Percentiles rank a stretch among this genome's conserved stretches.
Conservation (phyloP, 2,329 filamentous ascomycete genomes). For the Thermoascus crustaceus region DNA sequence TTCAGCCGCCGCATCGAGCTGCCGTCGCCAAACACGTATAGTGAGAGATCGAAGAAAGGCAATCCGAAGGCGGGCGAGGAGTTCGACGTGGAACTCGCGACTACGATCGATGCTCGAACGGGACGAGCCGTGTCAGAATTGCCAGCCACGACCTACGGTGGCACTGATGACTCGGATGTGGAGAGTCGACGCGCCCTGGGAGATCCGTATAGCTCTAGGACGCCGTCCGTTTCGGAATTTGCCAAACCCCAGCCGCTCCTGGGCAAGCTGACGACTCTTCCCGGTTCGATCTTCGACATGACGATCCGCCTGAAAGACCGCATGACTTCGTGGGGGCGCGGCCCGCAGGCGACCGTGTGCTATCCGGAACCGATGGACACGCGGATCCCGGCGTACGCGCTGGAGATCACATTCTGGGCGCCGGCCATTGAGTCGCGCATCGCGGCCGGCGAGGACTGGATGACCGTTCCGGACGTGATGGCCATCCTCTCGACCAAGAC, state of each 20-base stretch:
- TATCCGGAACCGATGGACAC: conserved; percentile 57
- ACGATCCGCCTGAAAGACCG: conserved; percentile 59
- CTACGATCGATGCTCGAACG: conserved; percentile 37
- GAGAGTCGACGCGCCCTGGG: conserved; percentile 8
- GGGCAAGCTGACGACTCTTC: conserved; percentile 58
- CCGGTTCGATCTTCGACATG: conserved; percentile 57
- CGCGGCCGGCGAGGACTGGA: conserved; percentile 50
- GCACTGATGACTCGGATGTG: conserved; percentile 11
- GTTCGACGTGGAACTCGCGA: conserved; percentile 30
- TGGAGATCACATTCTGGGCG: conserved; percentile 69
- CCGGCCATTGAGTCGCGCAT: conserved; percentile 55
- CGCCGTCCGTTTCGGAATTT: conserved; percentile 15
- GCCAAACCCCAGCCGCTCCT: conserved; percentile 38
- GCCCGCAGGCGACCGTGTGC: conserved; percentile 57
- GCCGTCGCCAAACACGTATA: conserved; percentile 30
- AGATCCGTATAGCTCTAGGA: conserved; percentile 6
- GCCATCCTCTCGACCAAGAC: conserved; percentile 74
- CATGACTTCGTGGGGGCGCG: conserved; percentile 70
- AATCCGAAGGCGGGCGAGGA: conserved; percentile 11
- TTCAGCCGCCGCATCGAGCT: conserved; percentile 32
- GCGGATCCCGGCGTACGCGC: conserved; percentile 71
- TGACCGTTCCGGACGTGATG: conserved; percentile 48
- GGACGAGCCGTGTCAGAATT: conserved; percentile 24
- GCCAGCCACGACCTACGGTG: conserved; percentile 7
- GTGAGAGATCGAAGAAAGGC: conserved; percentile 23